Base-by-base conservation (phyloP, 352 stramenopile species). In the Bremia lactucae region DNA sequence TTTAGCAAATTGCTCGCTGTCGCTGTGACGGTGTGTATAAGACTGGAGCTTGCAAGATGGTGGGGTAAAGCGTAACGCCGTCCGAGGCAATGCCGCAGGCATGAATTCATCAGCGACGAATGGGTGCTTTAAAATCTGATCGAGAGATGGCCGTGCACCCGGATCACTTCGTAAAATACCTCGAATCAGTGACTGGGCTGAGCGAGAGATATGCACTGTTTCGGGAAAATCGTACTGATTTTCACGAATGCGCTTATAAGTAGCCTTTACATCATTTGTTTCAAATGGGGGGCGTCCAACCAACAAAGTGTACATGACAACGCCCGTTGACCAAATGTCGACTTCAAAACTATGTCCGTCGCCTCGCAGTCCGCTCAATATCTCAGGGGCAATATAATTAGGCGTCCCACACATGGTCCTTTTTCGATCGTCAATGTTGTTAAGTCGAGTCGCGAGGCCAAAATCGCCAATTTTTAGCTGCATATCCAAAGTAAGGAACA, bases 241-340 rank as follows among this genome's bases (percentile, higher is more conserved):
- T 5, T 79, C 79, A 21, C 97, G 70, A 43, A 99, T 99, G 31
- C 94, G 82, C 25, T 97, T 95, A 68, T 99, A 99, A 0, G 96
- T 99, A 31, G 93, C 80, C 49, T 99, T 98, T 11, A 99, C 94
- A 55, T 99, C 94, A 26, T 92, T 88, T 4, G 89, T 96, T 65
- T 99, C 94, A 46, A 98, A 99, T 0, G 95, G 95, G 13, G 95
- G 95, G n/a, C 94, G 94, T 4, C 95, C 95, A 4, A 98, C 87
- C 1, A 99, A 68, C 42, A 97, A 66, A 4, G 95, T 98, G 68
- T 96, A 99, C 59, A 98, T 88, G 54, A 99, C 95, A 5, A 99
- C 94, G 24, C 95, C 95, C 44, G 88, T 96, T 2, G 89, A 97
- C 95, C 95, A 99, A 26, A 98, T 86, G 59, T 99, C 95, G 3